These are phyloP conservation scores for Aspergillus pseudotamarii DNA, from an alignment of 2,329 filamentous ascomycete genomes.

Conservation along the genomic window DNA sequence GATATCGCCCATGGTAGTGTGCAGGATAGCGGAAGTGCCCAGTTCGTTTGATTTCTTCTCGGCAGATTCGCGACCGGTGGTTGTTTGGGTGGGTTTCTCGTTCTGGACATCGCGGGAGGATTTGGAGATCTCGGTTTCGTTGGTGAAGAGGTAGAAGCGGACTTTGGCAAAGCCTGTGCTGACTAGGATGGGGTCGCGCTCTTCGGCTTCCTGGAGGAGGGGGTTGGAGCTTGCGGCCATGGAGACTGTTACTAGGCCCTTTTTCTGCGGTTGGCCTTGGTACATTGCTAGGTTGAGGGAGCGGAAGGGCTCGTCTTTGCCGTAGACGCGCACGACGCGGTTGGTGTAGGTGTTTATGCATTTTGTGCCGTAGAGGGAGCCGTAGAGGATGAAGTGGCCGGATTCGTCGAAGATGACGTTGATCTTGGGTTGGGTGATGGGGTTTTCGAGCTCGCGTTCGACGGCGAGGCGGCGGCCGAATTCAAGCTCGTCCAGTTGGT, in stretches of 20 bases:
- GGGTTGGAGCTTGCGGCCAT: constrained; percentile 97
- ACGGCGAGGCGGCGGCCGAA: constrained; percentile 86
- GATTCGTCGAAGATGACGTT: constrained; percentile 97
- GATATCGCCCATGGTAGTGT: constrained; percentile 93
- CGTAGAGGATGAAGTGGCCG: constrained; percentile 91
- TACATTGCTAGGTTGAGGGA: constrained; percentile 83
- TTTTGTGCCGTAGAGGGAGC: constrained; percentile 88
- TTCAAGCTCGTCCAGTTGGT: constrained; percentile 85
- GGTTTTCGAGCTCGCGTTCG: constrained; percentile 81
- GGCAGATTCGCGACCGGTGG: constrained; percentile 47
- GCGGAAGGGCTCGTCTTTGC: constrained; percentile 84
- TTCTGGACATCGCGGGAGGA: constrained; percentile 90
- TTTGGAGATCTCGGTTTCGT: constrained; percentile 81
- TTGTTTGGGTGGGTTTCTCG: constrained; percentile 76
- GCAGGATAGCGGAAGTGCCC: constrained; percentile 79
- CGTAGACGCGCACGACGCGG: constrained; percentile 85
- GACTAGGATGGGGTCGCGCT: constrained; percentile 84
- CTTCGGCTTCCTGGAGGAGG: constrained; percentile 86
- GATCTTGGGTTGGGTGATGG: constrained; percentile 66
- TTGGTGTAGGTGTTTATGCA: constrained; percentile 96
- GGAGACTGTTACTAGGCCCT: constrained; percentile 87
- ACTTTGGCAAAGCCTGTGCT: constrained; percentile 82
- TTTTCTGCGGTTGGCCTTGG: constrained; percentile 93
- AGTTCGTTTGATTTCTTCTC: constrained; percentile 68
- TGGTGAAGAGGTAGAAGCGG: constrained; percentile 98